Evolutionary conservation across 75 land plant species (phyloP).

Genomic region (Larix kaempferi): DNA sequence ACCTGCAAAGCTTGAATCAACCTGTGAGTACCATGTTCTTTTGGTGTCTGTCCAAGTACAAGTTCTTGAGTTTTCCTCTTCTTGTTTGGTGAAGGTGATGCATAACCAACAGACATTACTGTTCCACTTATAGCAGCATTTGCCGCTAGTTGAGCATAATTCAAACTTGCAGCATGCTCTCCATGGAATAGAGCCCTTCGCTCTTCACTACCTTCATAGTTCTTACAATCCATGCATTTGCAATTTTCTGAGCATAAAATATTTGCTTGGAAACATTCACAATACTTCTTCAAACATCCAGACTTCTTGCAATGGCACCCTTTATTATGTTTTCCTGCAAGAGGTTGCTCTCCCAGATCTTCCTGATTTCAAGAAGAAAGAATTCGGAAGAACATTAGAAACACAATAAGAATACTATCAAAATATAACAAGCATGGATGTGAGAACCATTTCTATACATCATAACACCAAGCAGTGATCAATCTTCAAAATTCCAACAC

Average conservation of each 20-base stretch:
- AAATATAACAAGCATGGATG: not conserved
- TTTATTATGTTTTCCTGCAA: slow-evolving; percentile 86
- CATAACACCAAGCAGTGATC: not conserved
- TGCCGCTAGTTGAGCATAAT: slow-evolving; percentile 62
- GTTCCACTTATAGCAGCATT: slow-evolving; percentile 74
- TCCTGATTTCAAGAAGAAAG: slow-evolving; percentile 38
- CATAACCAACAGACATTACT: slow-evolving; percentile 56
- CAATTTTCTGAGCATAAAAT: slow-evolving; percentile 98
- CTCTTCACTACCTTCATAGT: slow-evolving; percentile 95
- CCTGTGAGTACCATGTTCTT: slow-evolving; percentile 48
- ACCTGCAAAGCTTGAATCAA: slow-evolving; percentile 56
- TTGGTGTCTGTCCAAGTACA: slow-evolving; percentile 50
- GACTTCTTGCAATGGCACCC: slow-evolving; percentile 99
- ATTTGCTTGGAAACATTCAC: slow-evolving; percentile 98
- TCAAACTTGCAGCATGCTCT: slow-evolving; percentile 53
- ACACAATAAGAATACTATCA: not conserved
- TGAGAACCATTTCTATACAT: not conserved
- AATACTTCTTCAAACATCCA: slow-evolving; percentile 97
- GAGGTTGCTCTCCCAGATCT: slow-evolving; percentile 67
- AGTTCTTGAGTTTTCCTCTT: slow-evolving; percentile 76
- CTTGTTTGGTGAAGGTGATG: slow-evolving; percentile 65
- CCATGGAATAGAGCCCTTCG: slow-evolving; percentile 81
- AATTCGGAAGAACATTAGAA: not conserved
- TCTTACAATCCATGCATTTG: slow-evolving; percentile 96
- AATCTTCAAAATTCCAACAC: not conserved